Conservation (phyloP, 2,329 filamentous ascomycete species). For the Drechslerella dactyloides region DNA sequence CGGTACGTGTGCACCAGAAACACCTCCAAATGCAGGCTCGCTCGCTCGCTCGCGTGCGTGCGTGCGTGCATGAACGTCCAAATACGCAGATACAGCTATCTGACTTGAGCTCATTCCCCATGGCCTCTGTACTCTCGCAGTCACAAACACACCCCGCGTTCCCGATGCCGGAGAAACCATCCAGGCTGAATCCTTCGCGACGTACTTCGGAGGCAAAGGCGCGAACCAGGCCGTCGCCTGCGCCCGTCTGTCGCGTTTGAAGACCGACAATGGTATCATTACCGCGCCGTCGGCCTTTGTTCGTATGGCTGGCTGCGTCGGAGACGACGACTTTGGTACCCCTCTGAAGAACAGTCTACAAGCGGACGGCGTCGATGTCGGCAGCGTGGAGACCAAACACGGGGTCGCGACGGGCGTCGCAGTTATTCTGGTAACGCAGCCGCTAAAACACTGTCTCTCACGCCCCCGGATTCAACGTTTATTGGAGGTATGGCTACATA, state of each 20-base stretch:
- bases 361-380: slow-evolving; percentile 68
- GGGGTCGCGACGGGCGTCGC: slow-evolving; percentile 71
- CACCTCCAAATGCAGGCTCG: too few species aligned
- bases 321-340: slow-evolving; percentile 70
- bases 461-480: too few species aligned
- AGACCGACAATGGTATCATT: slow-evolving; percentile 29
- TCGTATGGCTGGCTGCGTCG: slow-evolving; percentile 76
- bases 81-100: neutral
- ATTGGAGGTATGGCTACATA: too few species aligned
- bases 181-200: slow-evolving; percentile 76
- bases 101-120: slow-evolving; percentile 1
- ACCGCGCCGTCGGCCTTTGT: slow-evolving; percentile 58
- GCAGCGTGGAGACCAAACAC: slow-evolving; percentile 62
- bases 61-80: neutral
- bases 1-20: slow-evolving; percentile 23
- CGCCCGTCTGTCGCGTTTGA: slow-evolving; percentile 73
- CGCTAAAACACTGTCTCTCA: too few species aligned
- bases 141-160: slow-evolving; percentile 83
- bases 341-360: slow-evolving; percentile 67
- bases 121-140: slow-evolving; percentile 56
- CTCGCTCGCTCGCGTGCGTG: neutral
- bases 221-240: slow-evolving; percentile 94
- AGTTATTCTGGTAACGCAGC: slow-evolving; percentile 67
- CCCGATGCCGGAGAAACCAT: slow-evolving; percentile 87
- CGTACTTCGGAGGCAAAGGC: slow-evolving; percentile 88